Conservation (phyloP, 768 basidiomycete genomes). For the Lentinula boryana region DNA sequence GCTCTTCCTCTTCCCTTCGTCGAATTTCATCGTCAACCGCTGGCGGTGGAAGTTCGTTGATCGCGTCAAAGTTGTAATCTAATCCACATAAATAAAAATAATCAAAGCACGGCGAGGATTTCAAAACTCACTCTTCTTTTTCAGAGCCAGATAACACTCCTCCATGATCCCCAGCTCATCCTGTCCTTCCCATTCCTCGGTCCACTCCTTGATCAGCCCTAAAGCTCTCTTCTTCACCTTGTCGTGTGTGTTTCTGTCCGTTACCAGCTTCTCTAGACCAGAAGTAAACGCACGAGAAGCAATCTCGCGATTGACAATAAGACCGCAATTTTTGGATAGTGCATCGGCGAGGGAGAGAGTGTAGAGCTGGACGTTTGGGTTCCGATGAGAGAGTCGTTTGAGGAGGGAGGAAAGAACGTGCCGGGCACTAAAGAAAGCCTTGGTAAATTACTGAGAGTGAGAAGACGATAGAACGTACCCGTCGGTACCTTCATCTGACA, state of each 20-base stretch:
- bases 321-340: constrained; percentile 85
- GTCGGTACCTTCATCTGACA: constrained; percentile 78
- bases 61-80: constrained; percentile 71
- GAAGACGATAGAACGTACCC: constrained; percentile 52
- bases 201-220: constrained; percentile 74
- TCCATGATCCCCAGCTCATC: constrained; percentile 83
- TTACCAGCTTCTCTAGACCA: constrained; percentile 79
- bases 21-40: constrained; percentile 74
- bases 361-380: constrained; percentile 95
- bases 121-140: constrained; percentile 61
- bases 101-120: neutral
- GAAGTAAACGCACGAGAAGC: constrained; percentile 88
- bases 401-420: constrained; percentile 78
- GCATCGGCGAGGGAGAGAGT: constrained; percentile 84
- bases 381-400: constrained; percentile 90
- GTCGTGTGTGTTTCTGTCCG: constrained; percentile 91
- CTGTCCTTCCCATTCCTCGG: constrained; percentile 77
- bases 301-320: constrained; percentile 78
- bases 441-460: neutral
- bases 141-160: constrained; percentile 78
- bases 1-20: constrained; percentile 88
- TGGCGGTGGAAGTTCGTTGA: constrained; percentile 60
- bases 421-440: constrained; percentile 58
- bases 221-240: constrained; percentile 80
- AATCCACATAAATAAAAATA: neutral